Evolutionary conservation across 2,329 filamentous ascomycete genomes (phyloP).

Genomic region (Epicoccum nigrum): DNA sequence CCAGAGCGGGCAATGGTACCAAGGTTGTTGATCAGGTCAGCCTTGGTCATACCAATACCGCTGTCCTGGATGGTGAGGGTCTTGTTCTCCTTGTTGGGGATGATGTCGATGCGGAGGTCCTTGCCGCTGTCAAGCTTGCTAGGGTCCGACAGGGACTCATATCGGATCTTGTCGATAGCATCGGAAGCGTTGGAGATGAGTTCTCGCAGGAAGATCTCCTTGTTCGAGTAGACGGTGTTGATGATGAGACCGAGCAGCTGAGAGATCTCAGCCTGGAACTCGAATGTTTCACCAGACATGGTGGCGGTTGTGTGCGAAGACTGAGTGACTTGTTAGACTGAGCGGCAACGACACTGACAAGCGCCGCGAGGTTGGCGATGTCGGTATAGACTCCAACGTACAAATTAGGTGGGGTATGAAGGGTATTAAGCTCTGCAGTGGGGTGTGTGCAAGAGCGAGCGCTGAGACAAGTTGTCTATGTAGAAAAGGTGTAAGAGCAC

Average conservation of each 20-base stretch:
- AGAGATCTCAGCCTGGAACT: constrained; percentile 99
- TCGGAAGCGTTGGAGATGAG: constrained; percentile 98
- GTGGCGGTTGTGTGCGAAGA: constrained; percentile 47
- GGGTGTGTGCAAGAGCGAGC: constrained; percentile 28
- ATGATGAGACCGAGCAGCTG: constrained; percentile 99
- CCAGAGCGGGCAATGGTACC: constrained; percentile 99
- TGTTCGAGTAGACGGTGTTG: constrained; percentile 99
- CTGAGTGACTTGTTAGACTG: constrained; percentile 21
- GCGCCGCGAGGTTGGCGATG: constrained; percentile 16
- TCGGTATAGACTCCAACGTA: constrained; percentile 28
- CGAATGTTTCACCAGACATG: constrained; percentile 93
- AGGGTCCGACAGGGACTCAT: constrained; percentile 96
- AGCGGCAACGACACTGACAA: constrained; percentile 8
- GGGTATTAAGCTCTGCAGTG: constrained; percentile 29
- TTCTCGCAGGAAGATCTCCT: constrained; percentile 99
- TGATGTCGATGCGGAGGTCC: constrained; percentile 98
- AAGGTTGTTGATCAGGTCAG: constrained; percentile 99
- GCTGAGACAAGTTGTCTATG: constrained; percentile 32
- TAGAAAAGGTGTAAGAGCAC: constrained; percentile 26
- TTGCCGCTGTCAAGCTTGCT: constrained; percentile 97
- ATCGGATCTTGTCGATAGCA: constrained; percentile 99
- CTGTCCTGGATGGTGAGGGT: constrained; percentile 96
- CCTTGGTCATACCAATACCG: constrained; percentile 99
- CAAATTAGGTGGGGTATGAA: constrained; percentile 30
- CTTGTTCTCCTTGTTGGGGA: constrained; percentile 96